phyloP scores from a whole-genome alignment of 495 filamentous ascomycete genomes.

The Pseudotulostoma volvatum region DNA sequence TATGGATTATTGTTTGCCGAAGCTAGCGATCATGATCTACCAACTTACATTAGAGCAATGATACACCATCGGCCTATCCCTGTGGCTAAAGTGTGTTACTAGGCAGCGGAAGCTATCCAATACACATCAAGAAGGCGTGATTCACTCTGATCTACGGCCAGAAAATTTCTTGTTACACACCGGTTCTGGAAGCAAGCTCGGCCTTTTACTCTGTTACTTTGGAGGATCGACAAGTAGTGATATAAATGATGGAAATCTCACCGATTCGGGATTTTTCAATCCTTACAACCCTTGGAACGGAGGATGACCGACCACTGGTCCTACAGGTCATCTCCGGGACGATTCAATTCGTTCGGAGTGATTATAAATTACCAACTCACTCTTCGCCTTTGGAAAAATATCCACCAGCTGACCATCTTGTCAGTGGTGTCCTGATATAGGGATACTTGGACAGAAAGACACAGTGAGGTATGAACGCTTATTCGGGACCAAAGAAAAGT shows the following conservation, averaged over 20 bases:
- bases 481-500: too few species aligned
- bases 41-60: slow-evolving; percentile 8
- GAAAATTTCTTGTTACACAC: slow-evolving; percentile 13
- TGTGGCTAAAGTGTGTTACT: slow-evolving; percentile 10
- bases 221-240: slow-evolving; percentile 13
- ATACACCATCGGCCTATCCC: slow-evolving; percentile 5
- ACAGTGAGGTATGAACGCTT: too few species aligned
- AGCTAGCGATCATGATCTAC: slow-evolving; percentile 10
- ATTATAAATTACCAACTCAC: slow-evolving; percentile 3
- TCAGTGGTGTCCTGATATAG: slow-evolving; percentile 5
- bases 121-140: slow-evolving; percentile 11
- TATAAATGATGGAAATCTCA: slow-evolving; percentile 13
- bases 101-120: slow-evolving; percentile 11
- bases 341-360: slow-evolving; percentile 8
- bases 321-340: slow-evolving; percentile 12
- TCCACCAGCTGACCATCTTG: slow-evolving; percentile 5
- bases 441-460: slow-evolving; percentile 4
- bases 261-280: slow-evolving; percentile 13
- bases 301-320: slow-evolving; percentile 18
- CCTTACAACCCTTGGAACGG: slow-evolving; percentile 7
- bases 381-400: slow-evolving; percentile 9
- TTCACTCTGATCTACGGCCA: slow-evolving; percentile 12
- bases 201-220: slow-evolving; percentile 15
- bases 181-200: slow-evolving; percentile 5
- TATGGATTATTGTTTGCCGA: slow-evolving; percentile 8